A percentile compares a stretch with the other conserved stretches of the same genome.
Conservation (phyloP, 2,329 filamentous ascomycete genomes). For the Taxawa tesnikishii region DNA sequence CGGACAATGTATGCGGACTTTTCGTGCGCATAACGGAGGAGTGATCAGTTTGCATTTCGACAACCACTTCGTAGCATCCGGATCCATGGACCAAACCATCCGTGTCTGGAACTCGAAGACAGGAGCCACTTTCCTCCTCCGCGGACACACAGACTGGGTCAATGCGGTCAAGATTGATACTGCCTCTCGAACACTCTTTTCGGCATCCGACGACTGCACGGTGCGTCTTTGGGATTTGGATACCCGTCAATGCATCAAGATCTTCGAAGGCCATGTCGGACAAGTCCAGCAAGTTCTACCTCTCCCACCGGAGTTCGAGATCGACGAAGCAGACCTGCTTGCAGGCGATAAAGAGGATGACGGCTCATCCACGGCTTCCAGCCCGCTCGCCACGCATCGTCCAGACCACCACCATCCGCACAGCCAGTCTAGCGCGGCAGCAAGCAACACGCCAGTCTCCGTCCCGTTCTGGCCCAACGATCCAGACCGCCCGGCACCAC, state of each 20-base stretch:
- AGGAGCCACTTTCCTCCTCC: conserved; percentile 65
- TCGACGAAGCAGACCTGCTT: conserved; percentile 55
- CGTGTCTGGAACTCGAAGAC: conserved; percentile 88
- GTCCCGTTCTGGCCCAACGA: conserved; percentile 46
- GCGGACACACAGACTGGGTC: conserved; percentile 87
- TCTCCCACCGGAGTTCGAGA: conserved; percentile 77
- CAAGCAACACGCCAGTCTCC: conserved; percentile 3
- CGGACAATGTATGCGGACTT: conserved; percentile 71
- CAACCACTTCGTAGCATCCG: conserved; percentile 71
- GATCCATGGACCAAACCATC: conserved; percentile 78
- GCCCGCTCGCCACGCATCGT: conserved; percentile 6
- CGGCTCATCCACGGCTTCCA: conserved; percentile 15
- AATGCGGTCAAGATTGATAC: conserved; percentile 88
- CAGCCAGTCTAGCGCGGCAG: conserved; percentile 1
- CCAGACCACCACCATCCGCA: conserved; percentile 9
- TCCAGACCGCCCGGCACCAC: conserved; percentile 59
- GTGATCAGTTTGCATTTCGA: conserved; percentile 85
- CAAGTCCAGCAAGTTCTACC: conserved; percentile 87
- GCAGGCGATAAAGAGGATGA: conserved; percentile 41
- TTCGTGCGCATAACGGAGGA: conserved; percentile 66
- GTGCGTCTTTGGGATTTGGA: conserved; percentile 91
- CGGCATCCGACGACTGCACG: conserved; percentile 85
- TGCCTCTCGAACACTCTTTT: conserved; percentile 62
- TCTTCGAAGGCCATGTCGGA: conserved; percentile 81
- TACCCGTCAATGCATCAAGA: conserved; percentile 61